Percentiles rank a stretch among this genome's conserved stretches.
Conservation (phyloP, 1,284 basidiomycete species). For the Cryptococcus jaspeensis region DNA sequence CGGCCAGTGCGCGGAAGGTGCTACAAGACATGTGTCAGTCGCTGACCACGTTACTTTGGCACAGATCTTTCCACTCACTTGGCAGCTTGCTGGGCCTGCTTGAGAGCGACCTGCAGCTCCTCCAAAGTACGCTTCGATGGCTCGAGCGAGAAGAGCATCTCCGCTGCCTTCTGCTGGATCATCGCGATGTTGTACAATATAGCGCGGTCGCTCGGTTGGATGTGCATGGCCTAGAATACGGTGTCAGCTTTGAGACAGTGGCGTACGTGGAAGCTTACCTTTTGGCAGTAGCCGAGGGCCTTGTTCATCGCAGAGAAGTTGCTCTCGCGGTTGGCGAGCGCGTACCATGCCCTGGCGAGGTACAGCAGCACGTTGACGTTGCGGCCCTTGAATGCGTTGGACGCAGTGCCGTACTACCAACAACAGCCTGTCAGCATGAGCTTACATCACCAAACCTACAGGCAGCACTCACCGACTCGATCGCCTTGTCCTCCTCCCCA, state of each 20-base stretch:
- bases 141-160: conserved; percentile 73
- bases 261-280: conserved; percentile 53
- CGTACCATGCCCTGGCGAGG: conserved; percentile 84
- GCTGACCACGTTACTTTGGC: neutral
- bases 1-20: conserved; percentile 75
- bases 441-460: too few species aligned
- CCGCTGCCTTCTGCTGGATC: conserved; percentile 91
- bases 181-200: conserved; percentile 91
- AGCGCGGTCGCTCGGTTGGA: conserved; percentile 81
- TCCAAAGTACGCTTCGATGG: conserved; percentile 72
- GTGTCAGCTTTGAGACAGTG: neutral
- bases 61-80: conserved; percentile 58
- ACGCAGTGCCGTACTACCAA: conserved; percentile 83
- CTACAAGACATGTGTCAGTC: conserved; percentile 51
- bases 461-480: conserved; percentile 77
- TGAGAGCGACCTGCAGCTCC: conserved; percentile 73
- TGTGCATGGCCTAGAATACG: conserved; percentile 65
- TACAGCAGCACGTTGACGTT: conserved; percentile 75
- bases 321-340: conserved; percentile 83
- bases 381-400: conserved; percentile 63
- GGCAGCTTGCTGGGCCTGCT: conserved; percentile 82
- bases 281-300: conserved; percentile 74
- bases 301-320: conserved; percentile 74
- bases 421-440: conserved; percentile 10
- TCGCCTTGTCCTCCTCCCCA: conserved; percentile 89